Base-by-base conservation (phyloP, 2,329 filamentous ascomycete genomes). In the Exophiala xenobiotica region DNA sequence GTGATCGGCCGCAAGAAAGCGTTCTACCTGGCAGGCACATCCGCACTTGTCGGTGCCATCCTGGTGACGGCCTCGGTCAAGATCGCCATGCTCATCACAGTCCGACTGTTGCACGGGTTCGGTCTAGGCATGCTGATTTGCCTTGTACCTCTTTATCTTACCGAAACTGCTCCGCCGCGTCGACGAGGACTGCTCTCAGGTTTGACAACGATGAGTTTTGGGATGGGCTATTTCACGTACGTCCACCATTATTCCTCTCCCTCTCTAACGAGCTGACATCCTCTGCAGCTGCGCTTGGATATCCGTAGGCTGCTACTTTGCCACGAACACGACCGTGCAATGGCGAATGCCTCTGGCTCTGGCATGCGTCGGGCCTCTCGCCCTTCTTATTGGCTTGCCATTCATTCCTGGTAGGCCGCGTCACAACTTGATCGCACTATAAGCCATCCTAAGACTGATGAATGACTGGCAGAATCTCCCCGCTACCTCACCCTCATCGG, bases 101-200 rank as follows among this genome's bases (percentile, higher is more conserved):
- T 47, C 6, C 42, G 53, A 6, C 26, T 51, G 5, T 24, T 55
- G 11, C 53, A 55, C 9, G 73, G 73, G 70, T 3, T 69, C 74
- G 72, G 71, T 2, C 68, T 74, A 1, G 73, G 73, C 2, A 70
- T 70, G 57, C 59, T 75, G 3, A 71, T 74, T 48, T 67, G 68
- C 6, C 74, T 72, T 0, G 51, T 75, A 24, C 71, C 71, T 0
- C 64, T 70, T 0, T 75, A 74, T 49, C 64, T 76, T 4, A 65
- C 71, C 2, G 72, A 76, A 50, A 62, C 70, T 0, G 68, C 73
- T 0, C 73, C 73, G 0, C 68, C 69, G 0, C 68, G 70, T 6
- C 63, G 74, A 1, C 64, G 71, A 14, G 74, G 73, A 16, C 66
- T 69, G 18, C 43, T 55, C 6, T 41, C 48, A n/a, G 52, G 52